Conservation (phyloP, 768 basidiomycete species). For the Phlebiopsis gigantea region DNA sequence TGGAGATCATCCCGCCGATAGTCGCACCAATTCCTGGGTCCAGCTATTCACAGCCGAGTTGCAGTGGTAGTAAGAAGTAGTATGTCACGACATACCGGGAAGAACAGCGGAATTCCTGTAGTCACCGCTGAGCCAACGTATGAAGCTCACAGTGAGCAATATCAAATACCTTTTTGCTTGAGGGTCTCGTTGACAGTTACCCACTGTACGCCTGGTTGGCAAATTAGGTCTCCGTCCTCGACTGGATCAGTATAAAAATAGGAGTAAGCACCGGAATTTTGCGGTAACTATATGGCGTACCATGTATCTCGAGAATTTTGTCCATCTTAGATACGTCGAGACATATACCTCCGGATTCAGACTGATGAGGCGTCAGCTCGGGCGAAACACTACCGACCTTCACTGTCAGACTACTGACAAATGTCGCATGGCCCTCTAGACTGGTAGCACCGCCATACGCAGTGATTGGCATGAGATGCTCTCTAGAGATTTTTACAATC, state of each 20-base stretch:
- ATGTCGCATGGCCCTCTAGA: slow-evolving; percentile 72
- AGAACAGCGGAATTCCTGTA: slow-evolving; percentile 74
- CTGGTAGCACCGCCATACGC: slow-evolving; percentile 81
- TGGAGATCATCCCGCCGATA: slow-evolving; percentile 82
- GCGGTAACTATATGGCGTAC: slow-evolving; percentile 27
- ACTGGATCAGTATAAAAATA: slow-evolving; percentile 44
- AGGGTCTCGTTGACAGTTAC: slow-evolving; percentile 64
- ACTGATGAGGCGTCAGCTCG: slow-evolving; percentile 5
- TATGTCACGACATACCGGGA: slow-evolving; percentile 48
- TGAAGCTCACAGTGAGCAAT: background rate
- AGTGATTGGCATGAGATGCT: slow-evolving; percentile 71
- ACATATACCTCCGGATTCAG: slow-evolving; percentile 59
- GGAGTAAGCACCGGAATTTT: background rate
- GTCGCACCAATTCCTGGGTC: slow-evolving; percentile 79
- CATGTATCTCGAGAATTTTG: slow-evolving; percentile 68
- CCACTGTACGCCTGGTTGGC: slow-evolving; percentile 71
- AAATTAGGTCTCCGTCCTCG: slow-evolving; percentile 66
- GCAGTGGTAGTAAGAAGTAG: background rate
- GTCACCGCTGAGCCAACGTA: background rate
- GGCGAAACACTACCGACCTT: background rate
- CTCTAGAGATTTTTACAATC: slow-evolving; percentile 69
- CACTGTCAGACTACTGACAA: slow-evolving; percentile 57
- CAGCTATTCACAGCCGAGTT: slow-evolving; percentile 35
- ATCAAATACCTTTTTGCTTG: slow-evolving; percentile 45
- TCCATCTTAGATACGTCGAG: slow-evolving; percentile 79